A percentile compares a stretch with the other conserved stretches of the same genome.
Evolutionary conservation across 208 protist genomes (phyloP).

Genomic region (Leishmania gerbilli): DNA sequence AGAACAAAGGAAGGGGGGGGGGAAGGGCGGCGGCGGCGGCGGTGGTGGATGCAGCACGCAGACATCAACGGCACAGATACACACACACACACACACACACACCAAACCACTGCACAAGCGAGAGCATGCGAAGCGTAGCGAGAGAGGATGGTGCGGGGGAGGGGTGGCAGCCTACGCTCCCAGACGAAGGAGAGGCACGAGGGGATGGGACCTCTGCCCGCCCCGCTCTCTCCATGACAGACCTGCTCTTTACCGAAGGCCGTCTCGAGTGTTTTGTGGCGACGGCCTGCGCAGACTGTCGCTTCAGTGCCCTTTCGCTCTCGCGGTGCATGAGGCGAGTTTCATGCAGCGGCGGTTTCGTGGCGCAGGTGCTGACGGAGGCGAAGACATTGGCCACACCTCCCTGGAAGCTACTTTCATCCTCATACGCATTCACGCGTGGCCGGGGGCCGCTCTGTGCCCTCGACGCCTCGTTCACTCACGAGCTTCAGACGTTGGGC

Average conservation of each 20-base stretch:
- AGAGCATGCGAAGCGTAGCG: too few relatives aligned
- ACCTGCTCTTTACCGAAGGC: slow-evolving; percentile 2
- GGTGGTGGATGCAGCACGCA: too few relatives aligned
- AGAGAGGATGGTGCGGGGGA: too few relatives aligned
- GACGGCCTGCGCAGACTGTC: slow-evolving; percentile 19
- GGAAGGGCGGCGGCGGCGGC: too few relatives aligned
- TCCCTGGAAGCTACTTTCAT: neutral
- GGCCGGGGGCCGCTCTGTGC: neutral
- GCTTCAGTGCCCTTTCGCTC: slow-evolving; percentile 25
- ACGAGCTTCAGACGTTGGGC: slow-evolving; percentile 10
- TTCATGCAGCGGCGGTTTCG: slow-evolving; percentile 36
- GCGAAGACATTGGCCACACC: slow-evolving; percentile 19
- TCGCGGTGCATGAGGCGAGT: slow-evolving; percentile 23
- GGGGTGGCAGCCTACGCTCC: too few relatives aligned
- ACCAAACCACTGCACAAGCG: too few relatives aligned
- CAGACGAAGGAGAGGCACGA: neutral
- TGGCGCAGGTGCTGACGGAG: neutral
- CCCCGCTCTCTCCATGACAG: neutral
- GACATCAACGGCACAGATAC: too few relatives aligned
- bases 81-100: too few relatives aligned
- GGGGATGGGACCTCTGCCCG: neutral
- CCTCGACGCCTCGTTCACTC: slow-evolving; percentile 13
- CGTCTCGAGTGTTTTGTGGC: slow-evolving; percentile 6
- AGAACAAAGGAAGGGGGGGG: too few relatives aligned
- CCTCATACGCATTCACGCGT: slow-evolving; percentile 13